Evolutionary conservation across 495 filamentous ascomycete species (phyloP), one percentile per base, ranked within the genome.

Genomic region (Achaetomiella virescens): DNA sequence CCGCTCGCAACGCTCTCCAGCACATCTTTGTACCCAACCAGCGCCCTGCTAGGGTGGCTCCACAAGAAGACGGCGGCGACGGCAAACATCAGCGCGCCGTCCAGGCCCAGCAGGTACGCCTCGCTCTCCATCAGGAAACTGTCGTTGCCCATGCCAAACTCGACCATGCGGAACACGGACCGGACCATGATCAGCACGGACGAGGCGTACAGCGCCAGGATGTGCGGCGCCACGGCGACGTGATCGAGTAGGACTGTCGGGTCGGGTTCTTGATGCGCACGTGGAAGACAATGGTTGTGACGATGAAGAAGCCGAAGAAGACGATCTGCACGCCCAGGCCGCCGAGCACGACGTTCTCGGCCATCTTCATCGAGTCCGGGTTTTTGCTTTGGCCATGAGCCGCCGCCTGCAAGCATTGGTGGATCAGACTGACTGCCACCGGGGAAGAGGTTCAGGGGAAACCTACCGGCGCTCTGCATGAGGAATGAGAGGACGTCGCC

Each of bases 181-280:
- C 87, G 77, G 2, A 87, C 60, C 49, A 89, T 57, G 54, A 89
- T 86, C 9, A 87, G 66, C 1, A 60, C 63, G 49, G 74, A 79
- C 6, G 71, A 71, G 6, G 33, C 51, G 62, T 86, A 88, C 3
- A 87, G 74, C 9, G 50, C 59, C 31, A 78, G 67, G 20, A 65
- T 47, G 46, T 87, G 63, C 48, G 80, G 25, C 69, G 70, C 54
- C 85, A 89, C 6, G 50, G 52, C 1, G 47, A 41, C 11, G 35
- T 42, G 18, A 61, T 37, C 1, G 33, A 41, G 12, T 37, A 33
- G 2, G 55, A 48, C 1, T 54, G 41, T 25, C 48, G 33, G 3
- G 59, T 58, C 0, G 62, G 54, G 3, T 45, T 21, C 15, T 41
- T 25, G 18, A 64, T 64, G n/a, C 67, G 57, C 6, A 54, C 15